Percentiles rank a stretch among this genome's conserved stretches.
phyloP scores from a whole-genome alignment of 345 rosid genomes.

The Camelina hispida region DNA sequence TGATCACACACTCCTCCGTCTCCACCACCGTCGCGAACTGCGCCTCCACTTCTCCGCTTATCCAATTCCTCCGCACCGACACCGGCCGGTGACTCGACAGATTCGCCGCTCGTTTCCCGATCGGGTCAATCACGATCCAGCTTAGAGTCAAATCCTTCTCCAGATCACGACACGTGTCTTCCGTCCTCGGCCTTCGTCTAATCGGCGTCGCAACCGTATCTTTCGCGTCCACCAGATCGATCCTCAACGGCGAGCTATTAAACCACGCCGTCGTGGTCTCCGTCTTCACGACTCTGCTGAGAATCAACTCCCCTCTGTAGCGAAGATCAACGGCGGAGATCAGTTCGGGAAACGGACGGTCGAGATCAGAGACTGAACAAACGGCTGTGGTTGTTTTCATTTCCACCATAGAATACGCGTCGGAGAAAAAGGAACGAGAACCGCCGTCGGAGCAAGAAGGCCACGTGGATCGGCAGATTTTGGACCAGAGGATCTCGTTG shows the following conservation, averaged over 20 bases:
- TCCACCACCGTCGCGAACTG: conserved; percentile 51
- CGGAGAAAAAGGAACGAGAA: conserved; percentile 75
- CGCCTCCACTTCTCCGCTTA: conserved; percentile 71
- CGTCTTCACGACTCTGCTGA: conserved; percentile 60
- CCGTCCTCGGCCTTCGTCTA: conserved; percentile 43
- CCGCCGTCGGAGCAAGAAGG: conserved; percentile 69
- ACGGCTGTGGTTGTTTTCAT: conserved; percentile 15
- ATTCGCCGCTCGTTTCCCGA: conserved; percentile 59
- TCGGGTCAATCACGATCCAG: conserved; percentile 76
- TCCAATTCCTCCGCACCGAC: conserved; percentile 70
- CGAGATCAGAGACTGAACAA: conserved; percentile 16
- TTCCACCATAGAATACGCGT: conserved; percentile 46
- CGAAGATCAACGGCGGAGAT: conserved; percentile 77
- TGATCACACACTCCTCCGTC: conserved; percentile 50
- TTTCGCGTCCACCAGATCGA: conserved; percentile 70
- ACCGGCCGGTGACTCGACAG: conserved; percentile 73
- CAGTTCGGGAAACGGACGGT: conserved; percentile 45
- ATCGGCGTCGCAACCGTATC: conserved; percentile 62
- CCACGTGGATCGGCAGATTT: conserved; percentile 65
- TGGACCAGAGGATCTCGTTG: conserved; percentile 55
- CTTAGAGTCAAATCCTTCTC: conserved; percentile 57
- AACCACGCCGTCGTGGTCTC: conserved; percentile 72
- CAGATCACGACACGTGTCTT: conserved; percentile 49
- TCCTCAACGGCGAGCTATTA: conserved; percentile 67
- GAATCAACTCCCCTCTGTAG: conserved; percentile 50